Conservation (phyloP, 257 asterid species). For the Schizonepeta tenuifolia region DNA sequence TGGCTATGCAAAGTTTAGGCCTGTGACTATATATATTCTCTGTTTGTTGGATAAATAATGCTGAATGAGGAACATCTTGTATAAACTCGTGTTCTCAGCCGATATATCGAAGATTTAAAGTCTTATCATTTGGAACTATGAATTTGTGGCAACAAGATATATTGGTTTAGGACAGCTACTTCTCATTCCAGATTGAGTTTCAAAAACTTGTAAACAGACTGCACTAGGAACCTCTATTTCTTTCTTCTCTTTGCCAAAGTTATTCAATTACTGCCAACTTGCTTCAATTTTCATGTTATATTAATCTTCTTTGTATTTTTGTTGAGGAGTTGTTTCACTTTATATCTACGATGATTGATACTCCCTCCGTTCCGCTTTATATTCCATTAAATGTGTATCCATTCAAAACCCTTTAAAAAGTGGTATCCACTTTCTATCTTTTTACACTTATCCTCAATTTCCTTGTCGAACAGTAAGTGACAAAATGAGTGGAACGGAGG, state of each 20-base stretch:
- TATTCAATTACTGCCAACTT: neutral
- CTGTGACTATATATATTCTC: slow-evolving; percentile 6
- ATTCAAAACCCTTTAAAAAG: too few species aligned
- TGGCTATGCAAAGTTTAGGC: neutral
- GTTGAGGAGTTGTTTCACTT: too few species aligned
- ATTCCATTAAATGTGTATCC: too few species aligned
- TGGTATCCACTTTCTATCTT: too few species aligned
- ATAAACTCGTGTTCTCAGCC: slow-evolving; percentile 4
- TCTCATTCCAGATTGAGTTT: neutral
- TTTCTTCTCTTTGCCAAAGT: neutral
- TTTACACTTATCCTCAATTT: too few species aligned
- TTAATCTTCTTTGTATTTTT: too few species aligned
- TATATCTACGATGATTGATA: too few species aligned
- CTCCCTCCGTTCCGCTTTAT: too few species aligned
- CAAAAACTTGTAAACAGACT: neutral
- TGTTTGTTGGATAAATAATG: slow-evolving; percentile 25
- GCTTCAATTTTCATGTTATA: neutral
- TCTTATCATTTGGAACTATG: neutral
- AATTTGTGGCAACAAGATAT: neutral
- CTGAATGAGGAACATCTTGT: slow-evolving; percentile 13
- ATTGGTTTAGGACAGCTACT: neutral
- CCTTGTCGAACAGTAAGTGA: too few species aligned
- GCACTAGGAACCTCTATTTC: neutral
- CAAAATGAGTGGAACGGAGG: too few species aligned
- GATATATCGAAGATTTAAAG: neutral